Base-by-base conservation (phyloP, 805 yeast species). In the Candida germanica region DNA sequence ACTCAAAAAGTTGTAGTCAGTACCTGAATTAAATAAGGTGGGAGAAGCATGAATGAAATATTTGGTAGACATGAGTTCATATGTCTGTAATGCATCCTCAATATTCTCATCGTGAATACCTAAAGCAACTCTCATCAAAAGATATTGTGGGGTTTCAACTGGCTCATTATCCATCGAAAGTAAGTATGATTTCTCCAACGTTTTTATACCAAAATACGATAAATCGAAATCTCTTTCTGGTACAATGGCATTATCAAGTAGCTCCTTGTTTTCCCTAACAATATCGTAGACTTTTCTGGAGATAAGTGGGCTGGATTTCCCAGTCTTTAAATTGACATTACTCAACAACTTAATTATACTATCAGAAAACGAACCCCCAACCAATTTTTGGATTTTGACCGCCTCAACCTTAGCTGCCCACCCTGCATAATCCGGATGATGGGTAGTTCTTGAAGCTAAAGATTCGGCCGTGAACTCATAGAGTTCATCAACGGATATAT, bases 31-130 rank as follows among this genome's bases (percentile, higher is more conserved):
- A 73, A 85, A 91, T 41, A 91, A 67, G 1, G 98, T 91, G 8
- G 98, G 98, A 6, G 96, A 86, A 3, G 95, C 96, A 56, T 91
- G 98, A 32, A 89, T 86, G 66, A 91, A 87, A 57, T 80, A 85
- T 59, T 83, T 84, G 51, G 71, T 67, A 4, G 96, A 86, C 96
- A 91, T 89, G 51, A 83, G 64, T 47, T 84, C 75, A 61, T 89
- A 91, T 9, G 97, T 87, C 60, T 89, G 95, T 9, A 80, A 51
- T 3, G 78, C 95, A 12, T 69, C 66, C 26, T 72, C 73, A 15
- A 87, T 61, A 54, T 85, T 75, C 10, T 12, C 26, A 29, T 64
- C 63, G 54, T 91, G 97, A 37, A 91, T 87, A 26, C 97, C 97
- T 13, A 91, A 64, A 12, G 97, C 81, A 9, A 91, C 98, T 56